These are phyloP conservation scores for Bretschneidera sinensis DNA, from an alignment of 345 rosid genomes.

Conservation along the genomic window DNA sequence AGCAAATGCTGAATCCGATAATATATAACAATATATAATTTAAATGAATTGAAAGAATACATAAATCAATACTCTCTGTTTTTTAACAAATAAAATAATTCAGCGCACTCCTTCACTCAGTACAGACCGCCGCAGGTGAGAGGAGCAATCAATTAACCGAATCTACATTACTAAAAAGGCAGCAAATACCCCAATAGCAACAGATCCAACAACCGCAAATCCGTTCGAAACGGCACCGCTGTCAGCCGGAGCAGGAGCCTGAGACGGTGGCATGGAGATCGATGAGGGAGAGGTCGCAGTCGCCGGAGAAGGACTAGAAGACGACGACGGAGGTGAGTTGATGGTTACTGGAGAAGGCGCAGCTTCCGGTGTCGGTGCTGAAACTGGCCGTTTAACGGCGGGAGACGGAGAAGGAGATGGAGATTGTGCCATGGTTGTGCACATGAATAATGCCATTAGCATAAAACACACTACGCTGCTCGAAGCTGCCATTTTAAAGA, in stretches of 20 bases:
- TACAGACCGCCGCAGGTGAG: background rate
- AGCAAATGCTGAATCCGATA: too few species aligned
- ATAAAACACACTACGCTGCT: constrained; percentile 15
- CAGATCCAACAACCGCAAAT: constrained; percentile 21
- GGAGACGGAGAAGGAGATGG: constrained; percentile 24
- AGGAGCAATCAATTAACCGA: background rate
- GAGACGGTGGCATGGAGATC: constrained; percentile 20
- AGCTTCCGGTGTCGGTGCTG: constrained; percentile 15
- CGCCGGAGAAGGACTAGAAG: constrained; percentile 8
- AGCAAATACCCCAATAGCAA: constrained; percentile 23
- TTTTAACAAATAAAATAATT: too few species aligned
- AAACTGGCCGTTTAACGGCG: constrained; percentile 10
- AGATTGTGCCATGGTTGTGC: constrained; percentile 22
- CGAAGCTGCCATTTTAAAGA: background rate
- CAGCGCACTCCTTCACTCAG: too few species aligned
- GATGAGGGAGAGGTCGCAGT: constrained; percentile 16
- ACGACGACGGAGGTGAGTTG: constrained; percentile 26
- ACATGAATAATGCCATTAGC: constrained; percentile 18
- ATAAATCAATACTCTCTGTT: too few species aligned
- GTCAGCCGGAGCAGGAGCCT: constrained; percentile 30
- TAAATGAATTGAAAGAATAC: too few species aligned
- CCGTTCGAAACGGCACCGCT: constrained; percentile 29
- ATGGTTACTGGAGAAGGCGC: constrained; percentile 23
- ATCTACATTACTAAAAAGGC: constrained; percentile 30
- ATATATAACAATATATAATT: too few species aligned